phyloP scores from a whole-genome alignment of 257 asterid species.

The Cordia subcordata region DNA sequence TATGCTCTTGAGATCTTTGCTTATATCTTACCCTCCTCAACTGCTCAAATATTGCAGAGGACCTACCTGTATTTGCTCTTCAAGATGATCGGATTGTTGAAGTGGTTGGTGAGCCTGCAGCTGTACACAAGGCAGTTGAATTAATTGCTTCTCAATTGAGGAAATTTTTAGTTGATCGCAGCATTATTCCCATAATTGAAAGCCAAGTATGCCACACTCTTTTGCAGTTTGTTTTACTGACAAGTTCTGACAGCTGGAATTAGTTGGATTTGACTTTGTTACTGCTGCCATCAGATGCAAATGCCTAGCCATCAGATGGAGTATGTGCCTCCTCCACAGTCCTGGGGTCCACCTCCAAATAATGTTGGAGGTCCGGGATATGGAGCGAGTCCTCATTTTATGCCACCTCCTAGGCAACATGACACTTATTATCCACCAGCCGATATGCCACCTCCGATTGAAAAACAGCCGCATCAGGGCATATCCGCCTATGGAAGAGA shows the following conservation, averaged over 20 bases:
- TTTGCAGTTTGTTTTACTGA: background rate
- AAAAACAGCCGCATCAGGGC: constrained; percentile 82
- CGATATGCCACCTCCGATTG: constrained; percentile 58
- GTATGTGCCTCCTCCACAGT: constrained; percentile 63
- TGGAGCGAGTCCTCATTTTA: constrained; percentile 59
- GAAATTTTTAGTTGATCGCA: constrained; percentile 83
- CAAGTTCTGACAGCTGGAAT: constrained; percentile 2
- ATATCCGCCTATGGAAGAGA: constrained; percentile 85
- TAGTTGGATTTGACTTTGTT: constrained; percentile 9
- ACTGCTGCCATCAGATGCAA: constrained; percentile 49
- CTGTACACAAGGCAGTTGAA: constrained; percentile 75
- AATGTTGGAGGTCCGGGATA: constrained; percentile 58
- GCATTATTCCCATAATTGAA: constrained; percentile 69
- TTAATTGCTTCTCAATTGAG: constrained; percentile 75
- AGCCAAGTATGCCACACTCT: constrained; percentile 60
- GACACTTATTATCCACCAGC: constrained; percentile 64
- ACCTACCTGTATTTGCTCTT: constrained; percentile 76
- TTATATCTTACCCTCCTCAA: background rate
- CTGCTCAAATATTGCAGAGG: constrained; percentile 44
- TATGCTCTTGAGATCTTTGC: background rate
- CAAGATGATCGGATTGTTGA: constrained; percentile 89
- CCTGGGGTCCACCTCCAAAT: constrained; percentile 76
- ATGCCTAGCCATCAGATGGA: constrained; percentile 54
- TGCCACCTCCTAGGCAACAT: constrained; percentile 68
- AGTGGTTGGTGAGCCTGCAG: constrained; percentile 76